A percentile compares a stretch with the other conserved stretches of the same genome.
Evolutionary conservation across 2,329 filamentous ascomycete genomes (phyloP).

Genomic region (Colletotrichum ledebouriae): DNA sequence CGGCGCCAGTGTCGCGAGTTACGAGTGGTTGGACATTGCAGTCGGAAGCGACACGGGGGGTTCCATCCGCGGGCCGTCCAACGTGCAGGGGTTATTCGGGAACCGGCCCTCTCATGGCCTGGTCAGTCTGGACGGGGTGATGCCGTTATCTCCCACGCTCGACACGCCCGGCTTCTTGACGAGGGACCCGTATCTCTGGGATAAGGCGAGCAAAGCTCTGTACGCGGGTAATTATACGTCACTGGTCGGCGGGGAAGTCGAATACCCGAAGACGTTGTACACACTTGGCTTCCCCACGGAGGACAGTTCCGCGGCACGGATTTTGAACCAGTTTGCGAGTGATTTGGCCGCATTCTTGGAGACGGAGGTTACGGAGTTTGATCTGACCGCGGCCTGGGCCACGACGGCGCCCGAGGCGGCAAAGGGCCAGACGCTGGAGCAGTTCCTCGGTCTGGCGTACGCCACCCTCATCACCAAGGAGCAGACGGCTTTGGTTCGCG

Average conservation of each 20-base stretch:
- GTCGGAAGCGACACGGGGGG: conserved; percentile 61
- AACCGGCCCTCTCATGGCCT: conserved; percentile 59
- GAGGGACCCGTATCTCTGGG: conserved; percentile 53
- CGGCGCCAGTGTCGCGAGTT: conserved; percentile 54
- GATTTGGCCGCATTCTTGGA: conserved; percentile 48
- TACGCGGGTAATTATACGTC: conserved; percentile 53
- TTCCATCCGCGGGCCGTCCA: conserved; percentile 61
- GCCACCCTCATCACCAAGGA: conserved; percentile 54
- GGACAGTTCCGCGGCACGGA: conserved; percentile 38
- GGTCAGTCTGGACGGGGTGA: conserved; percentile 56
- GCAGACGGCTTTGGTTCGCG: conserved; percentile 53
- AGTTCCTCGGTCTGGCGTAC: conserved; percentile 52
- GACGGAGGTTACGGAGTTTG: conserved; percentile 42
- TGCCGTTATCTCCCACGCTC: conserved; percentile 56
- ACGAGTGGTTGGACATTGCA: conserved; percentile 60
- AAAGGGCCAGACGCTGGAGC: conserved; percentile 39
- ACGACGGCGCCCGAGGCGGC: conserved; percentile 44
- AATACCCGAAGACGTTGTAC: conserved; percentile 47
- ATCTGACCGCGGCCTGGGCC: conserved; percentile 47
- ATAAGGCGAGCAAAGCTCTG: conserved; percentile 49
- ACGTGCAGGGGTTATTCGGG: conserved; percentile 58
- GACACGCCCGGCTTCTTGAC: conserved; percentile 61
- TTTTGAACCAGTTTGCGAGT: conserved; percentile 48
- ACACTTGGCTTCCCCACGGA: conserved; percentile 48
- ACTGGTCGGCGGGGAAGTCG: conserved; percentile 17